These are phyloP conservation scores for Kitagawia praeruptora DNA, from an alignment of 129 eudicot species.

Conservation along the genomic window DNA sequence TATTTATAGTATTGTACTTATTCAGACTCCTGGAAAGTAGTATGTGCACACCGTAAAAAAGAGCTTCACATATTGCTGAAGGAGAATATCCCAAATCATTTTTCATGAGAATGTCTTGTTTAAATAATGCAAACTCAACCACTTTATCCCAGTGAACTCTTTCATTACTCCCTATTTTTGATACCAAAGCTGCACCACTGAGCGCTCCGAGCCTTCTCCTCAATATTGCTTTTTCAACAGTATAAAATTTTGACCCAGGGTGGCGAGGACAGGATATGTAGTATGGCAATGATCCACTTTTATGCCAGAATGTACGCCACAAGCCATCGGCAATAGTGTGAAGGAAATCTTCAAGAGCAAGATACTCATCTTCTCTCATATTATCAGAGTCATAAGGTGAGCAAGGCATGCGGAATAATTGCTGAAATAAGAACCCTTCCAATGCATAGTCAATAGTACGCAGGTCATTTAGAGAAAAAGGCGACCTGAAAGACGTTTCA, in stretches of 20 bases:
- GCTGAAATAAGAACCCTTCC: constrained; percentile 76
- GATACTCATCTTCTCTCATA: constrained; percentile 57
- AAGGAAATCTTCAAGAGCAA: constrained; percentile 77
- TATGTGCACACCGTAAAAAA: constrained; percentile 59
- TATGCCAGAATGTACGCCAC: constrained; percentile 81
- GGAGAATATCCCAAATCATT: constrained; percentile 40
- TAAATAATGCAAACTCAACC: constrained; percentile 61
- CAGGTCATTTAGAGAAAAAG: constrained; percentile 56
- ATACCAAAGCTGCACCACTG: constrained; percentile 64
- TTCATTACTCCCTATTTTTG: constrained; percentile 34
- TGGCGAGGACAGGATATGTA: constrained; percentile 53
- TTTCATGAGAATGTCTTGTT: constrained; percentile 36
- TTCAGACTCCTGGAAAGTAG: constrained; percentile 65
- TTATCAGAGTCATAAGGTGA: constrained; percentile 41
- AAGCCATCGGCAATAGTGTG: constrained; percentile 70
- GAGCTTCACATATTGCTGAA: constrained; percentile 57
- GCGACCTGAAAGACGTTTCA: constrained; percentile 42
- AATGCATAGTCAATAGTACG: constrained; percentile 71
- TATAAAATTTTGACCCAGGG: constrained; percentile 73
- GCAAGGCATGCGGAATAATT: constrained; percentile 77
- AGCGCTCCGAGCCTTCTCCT: constrained; percentile 55
- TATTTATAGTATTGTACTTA: constrained; percentile 27
- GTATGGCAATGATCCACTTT: constrained; percentile 46
- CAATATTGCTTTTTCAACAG: constrained; percentile 60
- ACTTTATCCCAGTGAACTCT: constrained; percentile 73